Evolutionary conservation across 108 stramenopile genomes (phyloP).

Genomic region (Pseudonitzschia multistriata): DNA sequence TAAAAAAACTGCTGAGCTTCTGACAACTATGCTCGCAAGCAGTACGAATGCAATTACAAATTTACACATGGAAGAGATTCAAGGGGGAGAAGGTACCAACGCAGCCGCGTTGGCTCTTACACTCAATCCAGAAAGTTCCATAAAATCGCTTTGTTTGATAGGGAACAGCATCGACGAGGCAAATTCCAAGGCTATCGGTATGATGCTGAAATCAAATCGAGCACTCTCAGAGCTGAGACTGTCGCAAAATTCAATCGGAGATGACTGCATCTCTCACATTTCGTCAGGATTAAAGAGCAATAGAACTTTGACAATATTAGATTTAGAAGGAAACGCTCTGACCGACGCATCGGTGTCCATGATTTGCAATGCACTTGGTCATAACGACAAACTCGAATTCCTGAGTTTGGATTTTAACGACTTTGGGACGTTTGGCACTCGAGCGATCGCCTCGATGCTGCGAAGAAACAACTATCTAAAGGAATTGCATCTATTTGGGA

Average conservation of each 20-base stretch:
- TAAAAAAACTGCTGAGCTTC: neutral
- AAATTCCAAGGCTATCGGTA: conserved; percentile 2
- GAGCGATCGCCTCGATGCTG: conserved; percentile 23
- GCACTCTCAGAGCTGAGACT: conserved; percentile 19
- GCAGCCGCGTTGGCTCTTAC: conserved; percentile 12
- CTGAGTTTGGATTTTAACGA: conserved; percentile 42
- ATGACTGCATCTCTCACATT: conserved; percentile 11
- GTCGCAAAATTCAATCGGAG: conserved; percentile 20
- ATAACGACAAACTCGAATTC: conserved; percentile 17
- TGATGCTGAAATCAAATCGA: conserved; percentile 22
- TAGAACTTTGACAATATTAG: conserved; percentile 17
- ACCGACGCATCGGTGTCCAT: conserved; percentile 16
- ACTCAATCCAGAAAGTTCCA: neutral
- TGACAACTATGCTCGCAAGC: conserved; percentile 4
- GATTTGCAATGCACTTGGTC: conserved; percentile 13
- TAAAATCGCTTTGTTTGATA: conserved; percentile 6
- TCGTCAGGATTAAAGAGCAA: conserved; percentile 26
- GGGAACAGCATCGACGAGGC: conserved; percentile 13
- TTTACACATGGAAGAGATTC: conserved; percentile 21
- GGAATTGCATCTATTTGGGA: conserved; percentile 42
- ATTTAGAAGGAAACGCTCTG: conserved; percentile 24
- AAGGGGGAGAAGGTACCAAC: conserved; percentile 16
- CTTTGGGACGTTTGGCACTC: conserved; percentile 21
- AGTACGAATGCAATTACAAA: conserved; percentile 5
- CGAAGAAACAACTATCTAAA: conserved; percentile 5